A percentile compares a stretch with the other conserved stretches of the same genome.
phyloP scores from a whole-genome alignment of 2,329 filamentous ascomycete species.

The Penicillium sclerotiorum region DNA sequence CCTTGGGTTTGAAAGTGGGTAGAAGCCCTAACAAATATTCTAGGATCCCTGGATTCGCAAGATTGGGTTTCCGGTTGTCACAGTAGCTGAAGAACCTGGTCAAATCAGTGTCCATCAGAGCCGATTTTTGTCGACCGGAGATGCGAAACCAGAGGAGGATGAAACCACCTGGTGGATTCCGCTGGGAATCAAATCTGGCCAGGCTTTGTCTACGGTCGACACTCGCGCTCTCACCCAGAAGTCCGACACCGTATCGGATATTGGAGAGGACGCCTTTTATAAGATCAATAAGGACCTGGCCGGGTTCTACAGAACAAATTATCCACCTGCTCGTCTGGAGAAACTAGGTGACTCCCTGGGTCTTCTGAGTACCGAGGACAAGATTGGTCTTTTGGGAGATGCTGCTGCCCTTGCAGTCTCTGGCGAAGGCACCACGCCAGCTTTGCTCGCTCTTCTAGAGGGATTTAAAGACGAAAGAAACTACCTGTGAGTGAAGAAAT shows the following conservation, averaged over 20 bases:
- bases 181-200: constrained; percentile 77
- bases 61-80: constrained; percentile 91
- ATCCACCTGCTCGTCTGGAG: constrained; percentile 78
- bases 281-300: constrained; percentile 89
- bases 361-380: constrained; percentile 79
- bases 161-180: constrained; percentile 95
- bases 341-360: constrained; percentile 78
- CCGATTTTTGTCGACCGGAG: constrained; percentile 88
- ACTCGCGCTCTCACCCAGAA: constrained; percentile 72
- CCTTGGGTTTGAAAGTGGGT: too few relatives aligned
- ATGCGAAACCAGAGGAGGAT: constrained; percentile 89
- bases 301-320: constrained; percentile 91
- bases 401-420: constrained; percentile 86
- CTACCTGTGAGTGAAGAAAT: constrained; percentile 64
- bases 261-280: constrained; percentile 79
- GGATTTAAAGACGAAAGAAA: constrained; percentile 81
- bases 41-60: constrained; percentile 86
- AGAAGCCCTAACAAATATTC: constrained; percentile 1
- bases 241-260: constrained; percentile 68
- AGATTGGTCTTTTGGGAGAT: constrained; percentile 89
- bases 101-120: constrained; percentile 82
- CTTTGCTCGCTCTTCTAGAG: constrained; percentile 79
- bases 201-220: constrained; percentile 63
- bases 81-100: constrained; percentile 78
- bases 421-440: constrained; percentile 78